phyloP scores from a whole-genome alignment of 352 stramenopile genomes.

The Pseudoperonospora humuli region DNA sequence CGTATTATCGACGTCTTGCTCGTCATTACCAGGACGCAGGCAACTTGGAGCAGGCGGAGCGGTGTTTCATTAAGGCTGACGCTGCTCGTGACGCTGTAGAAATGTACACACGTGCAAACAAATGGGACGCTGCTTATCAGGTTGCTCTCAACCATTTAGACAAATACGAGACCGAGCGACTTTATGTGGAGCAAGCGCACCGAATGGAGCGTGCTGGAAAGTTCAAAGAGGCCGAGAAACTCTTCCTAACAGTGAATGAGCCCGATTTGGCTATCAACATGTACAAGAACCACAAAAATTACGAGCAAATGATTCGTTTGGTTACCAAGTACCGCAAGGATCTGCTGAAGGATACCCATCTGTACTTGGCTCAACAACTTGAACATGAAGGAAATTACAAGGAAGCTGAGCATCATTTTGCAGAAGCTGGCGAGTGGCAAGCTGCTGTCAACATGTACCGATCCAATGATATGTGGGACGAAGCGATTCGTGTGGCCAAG shows the following conservation, averaged over 20 bases:
- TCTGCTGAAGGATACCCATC: conserved; percentile 89
- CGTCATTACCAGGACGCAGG: conserved; percentile 87
- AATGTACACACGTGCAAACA: conserved; percentile 91
- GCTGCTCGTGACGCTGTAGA: conserved; percentile 85
- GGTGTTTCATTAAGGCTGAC: conserved; percentile 90
- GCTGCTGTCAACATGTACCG: conserved; percentile 93
- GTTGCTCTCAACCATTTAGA: conserved; percentile 89
- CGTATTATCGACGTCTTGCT: conserved; percentile 86
- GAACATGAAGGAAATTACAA: conserved; percentile 90
- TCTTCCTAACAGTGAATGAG: conserved; percentile 91
- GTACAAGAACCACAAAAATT: conserved; percentile 95
- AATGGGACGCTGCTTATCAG: conserved; percentile 91
- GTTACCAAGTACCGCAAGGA: conserved; percentile 91
- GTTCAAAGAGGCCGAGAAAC: no score
- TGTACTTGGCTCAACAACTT: conserved; percentile 89
- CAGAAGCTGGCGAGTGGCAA: conserved; percentile 86
- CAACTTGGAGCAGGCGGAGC: conserved; percentile 82
- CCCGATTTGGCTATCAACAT: conserved; percentile 92
- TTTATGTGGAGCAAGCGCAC: conserved; percentile 92
- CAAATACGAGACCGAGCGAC: conserved; percentile 85
- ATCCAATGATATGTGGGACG: conserved; percentile 91
- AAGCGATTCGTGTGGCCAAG: conserved; percentile 90
- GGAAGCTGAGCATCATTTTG: conserved; percentile 91
- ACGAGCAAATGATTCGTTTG: conserved; percentile 92
- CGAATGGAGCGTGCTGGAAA: conserved; percentile 87